Evolutionary conservation across 2,329 filamentous ascomycete genomes (phyloP), one percentile per base, ranked within the genome.

Genomic region (Cercospora zeae-maydis): DNA sequence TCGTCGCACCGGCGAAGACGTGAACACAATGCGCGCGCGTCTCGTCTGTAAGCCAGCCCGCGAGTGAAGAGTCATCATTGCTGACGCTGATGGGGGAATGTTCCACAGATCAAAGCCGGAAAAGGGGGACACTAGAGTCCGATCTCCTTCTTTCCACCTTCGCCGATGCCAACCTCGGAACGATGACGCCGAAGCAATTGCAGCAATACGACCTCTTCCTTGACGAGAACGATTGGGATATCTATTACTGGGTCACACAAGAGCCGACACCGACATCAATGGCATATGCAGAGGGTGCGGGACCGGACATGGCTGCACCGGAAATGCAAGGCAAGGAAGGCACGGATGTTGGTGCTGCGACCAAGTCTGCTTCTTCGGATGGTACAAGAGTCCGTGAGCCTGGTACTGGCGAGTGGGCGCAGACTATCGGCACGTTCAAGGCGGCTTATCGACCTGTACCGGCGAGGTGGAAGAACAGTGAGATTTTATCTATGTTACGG

Each of bases 141-240:
- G 95, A 99, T 77, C 90, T 99, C 59, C 86, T 99, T 67, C 89
- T 98, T 69, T 96, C 92, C 64, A 99, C 95, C 69, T 99, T 99
- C 76, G 95, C 95, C 67, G 86, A 93, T 69, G 81, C 83, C 59
- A 84, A 96, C 78, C 87, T 99, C 21, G 81, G 83, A 47, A 80
- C 80, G 65, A 96, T 99, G 91, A 85, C 84, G 1, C 77, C 81
- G 5, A 78, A 82, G 56, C 90, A 96, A 74, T 87, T 98, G 70
- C 78, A 85, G 71, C 86, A 96, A 78, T 98, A 95, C 81, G 93
- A 98, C 76, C 81, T 84, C 30, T 96, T 99, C 81, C 87, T 99
- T 61, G 95, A 99, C 78, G 95, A 99, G 80, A 99, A 99, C 78
- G 95, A 99, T 81, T 99, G 95, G 95, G 95, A 99, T 76, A 97